Evolutionary conservation across 768 basidiomycete genomes (phyloP), one percentile per base, ranked within the genome.

Genomic region (Tubosaeta sp.): DNA sequence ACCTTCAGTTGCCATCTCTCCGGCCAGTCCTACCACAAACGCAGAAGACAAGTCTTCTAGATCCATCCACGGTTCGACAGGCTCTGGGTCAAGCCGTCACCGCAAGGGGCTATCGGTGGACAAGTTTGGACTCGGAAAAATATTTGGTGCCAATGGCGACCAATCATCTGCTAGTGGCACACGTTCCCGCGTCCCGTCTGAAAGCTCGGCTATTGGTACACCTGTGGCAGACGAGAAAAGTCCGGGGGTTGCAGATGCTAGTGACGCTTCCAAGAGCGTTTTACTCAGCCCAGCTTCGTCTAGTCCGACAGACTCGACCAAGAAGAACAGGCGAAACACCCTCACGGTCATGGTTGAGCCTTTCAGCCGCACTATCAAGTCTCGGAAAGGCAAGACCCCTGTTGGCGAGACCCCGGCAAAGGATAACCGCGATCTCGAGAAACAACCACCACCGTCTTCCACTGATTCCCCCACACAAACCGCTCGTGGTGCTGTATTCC

Each of bases 291-390:
- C 75, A 1, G 60, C 61, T 16, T 64, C 68, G 27, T 42, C 60
- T 32, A 59, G 63, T 53, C 52, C 64, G 48, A 48, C 55, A 21
- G 60, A 61, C 8, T 59, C 62, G 19, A 71, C 70, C 34, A 90
- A 82, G 74, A 83, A 83, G 68, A 76, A 71, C 54, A 75, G 86
- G 61, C 71, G 91, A 59, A 93, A 89, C 68, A 94, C 93, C 0
- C 75, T 96, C 55, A 91, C 86, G 0, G 81, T 94, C 35, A 90
- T 93, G 82, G 87, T 90, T 2, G 87, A 90, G 62, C 87, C 88
- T 7, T 72, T 93, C 56, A 78, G 76, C 48, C 76, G 82, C 36
- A 73, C 51, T 14, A 67, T 73, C 56, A 73, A 70, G 53, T 61
- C 67, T 11, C 65, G 65, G 46, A 71, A 67, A 54, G 64, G 64